phyloP scores from a whole-genome alignment of 1,284 basidiomycete species.

The Athelia sp. region DNA sequence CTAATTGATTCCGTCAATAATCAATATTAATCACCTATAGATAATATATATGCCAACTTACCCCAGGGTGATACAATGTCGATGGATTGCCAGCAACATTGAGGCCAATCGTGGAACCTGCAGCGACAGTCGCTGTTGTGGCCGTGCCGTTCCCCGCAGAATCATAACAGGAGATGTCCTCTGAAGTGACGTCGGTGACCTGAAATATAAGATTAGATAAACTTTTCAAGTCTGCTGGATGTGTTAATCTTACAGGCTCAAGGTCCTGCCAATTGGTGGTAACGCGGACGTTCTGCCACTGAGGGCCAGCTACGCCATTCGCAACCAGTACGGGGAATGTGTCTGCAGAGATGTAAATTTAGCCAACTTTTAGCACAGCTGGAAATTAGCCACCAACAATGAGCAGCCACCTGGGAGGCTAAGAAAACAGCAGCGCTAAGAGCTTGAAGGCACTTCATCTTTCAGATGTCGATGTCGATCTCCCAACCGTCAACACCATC shows the following conservation, averaged over 20 bases:
- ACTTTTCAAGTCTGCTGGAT: too few species aligned
- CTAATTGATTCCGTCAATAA: conserved; percentile 12
- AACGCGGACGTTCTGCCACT: conserved; percentile 36
- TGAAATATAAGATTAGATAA: too few species aligned
- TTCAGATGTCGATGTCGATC: too few species aligned
- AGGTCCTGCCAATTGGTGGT: conserved; percentile 40
- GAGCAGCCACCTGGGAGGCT: too few species aligned
- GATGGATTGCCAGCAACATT: conserved; percentile 16
- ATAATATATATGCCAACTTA: conserved; percentile 11
- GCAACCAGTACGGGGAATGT: conserved; percentile 36
- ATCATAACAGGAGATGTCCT: conserved; percentile 37
- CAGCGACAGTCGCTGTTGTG: conserved; percentile 27
- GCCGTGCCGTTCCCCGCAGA: conserved; percentile 26
- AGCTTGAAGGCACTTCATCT: too few species aligned
- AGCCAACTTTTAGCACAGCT: too few species aligned
- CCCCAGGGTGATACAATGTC: conserved; percentile 35
- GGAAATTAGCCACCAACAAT: too few species aligned
- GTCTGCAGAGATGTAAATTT: conserved; percentile 18
- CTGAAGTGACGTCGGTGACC: conserved; percentile 26
- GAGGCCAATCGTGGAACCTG: conserved; percentile 29
- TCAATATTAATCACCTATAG: background rate
- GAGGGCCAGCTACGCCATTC: conserved; percentile 28
- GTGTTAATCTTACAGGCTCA: conserved; percentile 23
- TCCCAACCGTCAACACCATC: too few species aligned
- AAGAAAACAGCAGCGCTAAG: too few species aligned